Base-by-base conservation (phyloP, 2,329 filamentous ascomycete genomes). In the Raffaelea ambrosiae region DNA sequence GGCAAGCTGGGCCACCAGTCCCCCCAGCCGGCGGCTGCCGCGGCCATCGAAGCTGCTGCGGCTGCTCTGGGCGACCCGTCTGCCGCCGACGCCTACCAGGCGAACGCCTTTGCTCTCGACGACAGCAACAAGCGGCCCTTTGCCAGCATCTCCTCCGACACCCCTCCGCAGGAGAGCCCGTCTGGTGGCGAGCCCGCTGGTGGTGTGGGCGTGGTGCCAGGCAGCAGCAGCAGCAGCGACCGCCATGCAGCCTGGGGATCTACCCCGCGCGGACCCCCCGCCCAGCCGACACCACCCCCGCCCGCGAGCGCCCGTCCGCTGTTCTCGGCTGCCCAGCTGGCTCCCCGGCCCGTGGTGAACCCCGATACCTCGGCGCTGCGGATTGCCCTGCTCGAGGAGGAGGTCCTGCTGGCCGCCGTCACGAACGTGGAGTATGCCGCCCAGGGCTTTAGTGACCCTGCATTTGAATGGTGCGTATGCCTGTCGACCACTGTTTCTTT, bases 1-100 rank as follows among this genome's bases (percentile, higher is more conserved):
- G 85, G 83, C 54, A 86, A 88, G 60, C 79, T 93, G 49, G 77
- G 75, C 38, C 72, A 68, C 9, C 74, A n/a, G n/a, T n/a, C n/a
- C n/a, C n/a, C n/a, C n/a, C n/a, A n/a, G n/a, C 77, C 50, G 43
- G 36, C 42, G 19, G 18, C 16, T 22, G 31, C 22, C 9, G 35
- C 10, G 21, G 19, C 20, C 13, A 21, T 20, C 9, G 47, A 5
- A 18, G 14, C 36, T 3, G 42, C 9, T 16, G 40, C 40, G 16
- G 22, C 14, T 4, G 35, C 26, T 7, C 7, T 29, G 26, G 26
- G 26, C 26, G 26, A 29, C 13, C 7, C n/a, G n/a, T n/a, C 26
- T 29, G 13, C 7, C 13, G 26, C 26, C n/a, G 72, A 76, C 23
- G 54, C 73, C 31, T 76, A 79, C 46, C 68, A 74, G 11, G 79